Evolutionary conservation across 257 asterid genomes (phyloP), one percentile per base, ranked within the genome.

Genomic region (Nicotiana tabacum): DNA sequence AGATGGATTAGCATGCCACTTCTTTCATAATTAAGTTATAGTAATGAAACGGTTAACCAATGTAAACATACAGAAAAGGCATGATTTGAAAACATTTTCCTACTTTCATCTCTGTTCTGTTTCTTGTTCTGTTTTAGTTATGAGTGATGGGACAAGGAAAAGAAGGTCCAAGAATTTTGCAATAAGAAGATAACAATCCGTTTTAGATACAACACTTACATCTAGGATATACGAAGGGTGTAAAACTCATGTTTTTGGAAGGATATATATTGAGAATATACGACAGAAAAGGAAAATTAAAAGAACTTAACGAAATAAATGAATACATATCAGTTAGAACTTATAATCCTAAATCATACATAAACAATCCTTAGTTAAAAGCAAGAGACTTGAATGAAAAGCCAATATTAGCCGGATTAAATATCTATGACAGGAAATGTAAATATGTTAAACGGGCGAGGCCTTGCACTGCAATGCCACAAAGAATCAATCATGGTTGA

Each of bases 211-310:
- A 35, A 68, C 27, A 35, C 55, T 68, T 35, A 37, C 21, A 16
- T 33, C 53, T 33, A 3, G 30, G 77, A 67, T 1, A 27, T 17
- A 67, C 0, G 55, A 17, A 67, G 30, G 78, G 78, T 9, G 78
- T 0, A 39, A 32, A 1, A n/a, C 48, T 43, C 58, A 70, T 39
- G 15, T 4, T 17, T 27, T 0, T 6, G 2, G 0, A 43, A 0
- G 58, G 78, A 70, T 70, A 2, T 39, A 69, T 39, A 69, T 39
- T 2, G 6, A 1, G 33, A 69, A 5, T 10, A 39, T 15, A 39
- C 57, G 11, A 39, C 33, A 69, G n/a, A 37, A 0, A 0, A 39
- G 0, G 0, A 35, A n/a, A 0, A 39, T 2, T 39, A 69, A 0
- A 69, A 67, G 53, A 67, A 33, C 27, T 7, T 0, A 17, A 1